phyloP scores from a whole-genome alignment of 2,329 filamentous ascomycete species.

The Zymoseptoria tritici region DNA sequence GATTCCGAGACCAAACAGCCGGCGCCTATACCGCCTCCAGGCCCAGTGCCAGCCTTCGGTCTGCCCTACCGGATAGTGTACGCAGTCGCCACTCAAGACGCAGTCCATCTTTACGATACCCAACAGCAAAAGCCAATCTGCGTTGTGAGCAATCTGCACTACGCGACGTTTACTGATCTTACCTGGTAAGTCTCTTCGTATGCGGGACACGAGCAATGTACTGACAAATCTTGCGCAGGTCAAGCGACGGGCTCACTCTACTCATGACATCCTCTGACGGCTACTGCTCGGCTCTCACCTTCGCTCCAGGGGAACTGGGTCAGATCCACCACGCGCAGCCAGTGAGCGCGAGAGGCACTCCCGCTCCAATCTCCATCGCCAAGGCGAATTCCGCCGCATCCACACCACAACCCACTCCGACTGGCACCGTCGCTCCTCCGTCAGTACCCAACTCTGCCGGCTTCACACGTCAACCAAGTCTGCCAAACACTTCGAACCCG shows the following conservation, averaged over 20 bases:
- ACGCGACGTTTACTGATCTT: constrained; percentile 92
- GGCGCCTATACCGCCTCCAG: constrained; percentile 43
- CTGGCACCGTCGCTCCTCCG: constrained; percentile 12
- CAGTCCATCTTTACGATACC: constrained; percentile 90
- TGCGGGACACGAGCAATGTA: constrained; percentile 7
- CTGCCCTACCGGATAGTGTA: constrained; percentile 92
- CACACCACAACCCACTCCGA: constrained; percentile 35
- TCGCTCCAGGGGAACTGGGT: constrained; percentile 75
- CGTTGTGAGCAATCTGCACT: constrained; percentile 93
- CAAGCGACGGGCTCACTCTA: constrained; percentile 66
- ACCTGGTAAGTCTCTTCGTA: constrained; percentile 62
- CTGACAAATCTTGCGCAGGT: constrained; percentile 44
- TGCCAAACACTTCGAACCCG: not conserved
- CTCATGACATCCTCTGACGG: constrained; percentile 97
- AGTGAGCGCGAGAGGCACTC: constrained; percentile 34
- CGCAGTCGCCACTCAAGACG: constrained; percentile 93
- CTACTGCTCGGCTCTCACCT: constrained; percentile 89
- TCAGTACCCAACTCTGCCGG: constrained; percentile 3
- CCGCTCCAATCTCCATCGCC: constrained; percentile 33
- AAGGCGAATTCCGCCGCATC: constrained; percentile 31
- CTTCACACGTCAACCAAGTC: constrained; percentile 2
- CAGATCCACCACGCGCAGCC: constrained; percentile 61
- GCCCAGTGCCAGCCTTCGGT: constrained; percentile 60
- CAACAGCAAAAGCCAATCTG: constrained; percentile 92
- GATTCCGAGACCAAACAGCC: constrained; percentile 47